Base-by-base conservation (phyloP, 2,329 filamentous ascomycete species). In the Bimuria novae-zelandiae region DNA sequence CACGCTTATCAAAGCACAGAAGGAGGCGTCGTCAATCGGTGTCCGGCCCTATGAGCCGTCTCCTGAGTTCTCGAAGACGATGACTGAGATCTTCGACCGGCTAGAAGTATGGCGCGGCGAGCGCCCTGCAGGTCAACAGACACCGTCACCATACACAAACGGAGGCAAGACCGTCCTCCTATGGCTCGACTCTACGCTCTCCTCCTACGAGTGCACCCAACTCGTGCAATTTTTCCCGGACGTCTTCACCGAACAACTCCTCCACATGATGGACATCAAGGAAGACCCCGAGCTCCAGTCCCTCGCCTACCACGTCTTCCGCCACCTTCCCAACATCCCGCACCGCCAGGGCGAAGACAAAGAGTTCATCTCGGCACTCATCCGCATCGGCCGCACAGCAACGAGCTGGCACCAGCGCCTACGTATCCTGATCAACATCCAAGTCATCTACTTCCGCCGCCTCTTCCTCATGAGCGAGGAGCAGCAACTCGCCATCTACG, bases 251-350 rank as follows among this genome's bases (percentile, higher is more conserved):
- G 90, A 94, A 65, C 90, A 97, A 71, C 84, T 99, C 12, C 79
- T 99, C 47, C 92, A 99, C 79, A 99, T 99, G 94, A 99, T 99
- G 93, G 94, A 99, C 69, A 91, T 99, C 72, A 97, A 97, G 74
- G 94, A 99, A 74, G 94, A 99, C 66, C 92, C 91, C 0, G 95
- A 99, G 74, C 82, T 99, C 2, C 95, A 97, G 80, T 88, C 89
- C 8, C 82, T 97, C 7, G 93, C 94, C 0, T 99, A 97, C 70
- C 92, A 96, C 68, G 94, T 99, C 36, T 99, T 97, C 79, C 89
- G 93, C 6, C 93, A 99, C 69, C 79, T 99, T 14, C 92, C 94
- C 12, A 99, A 99, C 72, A 91, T 99, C 51, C 92, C 94, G 0
- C 93, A 97, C 76, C 87, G 90, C 1, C 84, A 87, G 27, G 92